Base-by-base conservation (phyloP, 2,329 filamentous ascomycete genomes). In the Pseudogymnoascus sp. region DNA sequence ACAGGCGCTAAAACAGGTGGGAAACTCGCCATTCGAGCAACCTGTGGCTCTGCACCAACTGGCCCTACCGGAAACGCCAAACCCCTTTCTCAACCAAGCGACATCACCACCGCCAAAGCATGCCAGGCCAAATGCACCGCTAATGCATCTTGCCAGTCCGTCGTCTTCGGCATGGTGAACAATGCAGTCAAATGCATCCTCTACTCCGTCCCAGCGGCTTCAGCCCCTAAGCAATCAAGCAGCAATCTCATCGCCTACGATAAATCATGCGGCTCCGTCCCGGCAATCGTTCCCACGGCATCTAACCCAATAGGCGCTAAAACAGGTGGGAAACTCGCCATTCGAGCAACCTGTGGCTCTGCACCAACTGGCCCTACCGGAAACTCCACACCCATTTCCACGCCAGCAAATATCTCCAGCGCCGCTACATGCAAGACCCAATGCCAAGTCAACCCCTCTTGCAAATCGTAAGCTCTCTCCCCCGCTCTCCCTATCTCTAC, bases 1-100 rank as follows among this genome's bases (percentile, higher is more conserved):
- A 60, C 66, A 23, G 65, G 63, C 21, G 65, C 65, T 40, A 64
- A 60, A 14, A 67, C 66, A 12, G 65, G 65, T 1, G 11, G 37
- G 2, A 53, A 34, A 28, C 61, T 63, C 25, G 62, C 34, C 23
- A 40, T 21, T 12, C 62, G 49, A 25, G 62, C 23, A 23, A 60
- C 46, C 43, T 60, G 49, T 31, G 46, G 49, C 14, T 37, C 53
- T 25, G 46, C 62, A 38, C 62, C 46, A 25, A 40, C 49, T 28
- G 62, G 49, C 59, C 59, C 46, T 40, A 37, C 34, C 14, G 9
- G 46, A 34, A 34, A 34, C 21, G 49, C 59, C 21, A 46, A 25
- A 31, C 49, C 53, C 42, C 53, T 60, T 23, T 43, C 34, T 9
- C 63, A 65, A 42, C 65, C 66, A 43, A 23, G 42, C 42, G 43